These are phyloP conservation scores for Aspergillus vadensis DNA, from an alignment of 2,329 filamentous ascomycete species.

Conservation along the genomic window DNA sequence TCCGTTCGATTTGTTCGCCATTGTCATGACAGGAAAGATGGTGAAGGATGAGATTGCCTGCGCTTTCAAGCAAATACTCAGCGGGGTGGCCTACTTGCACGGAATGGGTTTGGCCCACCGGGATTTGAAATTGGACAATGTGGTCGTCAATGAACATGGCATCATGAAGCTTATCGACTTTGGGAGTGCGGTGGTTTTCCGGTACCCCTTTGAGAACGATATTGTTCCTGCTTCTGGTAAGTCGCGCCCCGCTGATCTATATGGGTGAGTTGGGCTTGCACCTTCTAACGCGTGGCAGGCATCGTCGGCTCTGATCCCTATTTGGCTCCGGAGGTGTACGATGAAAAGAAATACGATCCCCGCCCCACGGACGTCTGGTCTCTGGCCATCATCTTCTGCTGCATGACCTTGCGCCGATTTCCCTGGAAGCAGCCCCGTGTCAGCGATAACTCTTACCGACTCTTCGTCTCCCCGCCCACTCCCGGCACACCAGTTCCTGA, in stretches of 20 bases:
- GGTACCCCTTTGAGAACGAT: conserved; percentile 93
- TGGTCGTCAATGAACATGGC: conserved; percentile 91
- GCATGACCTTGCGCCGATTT: conserved; percentile 93
- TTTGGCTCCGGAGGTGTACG: conserved; percentile 93
- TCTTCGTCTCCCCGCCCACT: conserved; percentile 85
- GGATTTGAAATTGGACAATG: conserved; percentile 95
- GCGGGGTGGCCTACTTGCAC: conserved; percentile 91
- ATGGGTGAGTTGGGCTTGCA: neutral
- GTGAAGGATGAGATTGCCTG: conserved; percentile 85
- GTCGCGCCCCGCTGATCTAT: conserved; percentile 33
- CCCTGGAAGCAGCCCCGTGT: conserved; percentile 94
- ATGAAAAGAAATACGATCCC: conserved; percentile 89
- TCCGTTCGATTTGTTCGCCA: conserved; percentile 92
- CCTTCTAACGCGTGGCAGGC: conserved; percentile 48
- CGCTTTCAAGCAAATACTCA: conserved; percentile 90
- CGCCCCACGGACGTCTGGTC: conserved; percentile 97
- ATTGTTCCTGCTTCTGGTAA: conserved; percentile 78
- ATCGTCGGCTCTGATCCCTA: conserved; percentile 92
- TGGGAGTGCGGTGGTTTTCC: conserved; percentile 93
- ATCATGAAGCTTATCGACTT: conserved; percentile 99
- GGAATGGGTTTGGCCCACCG: conserved; percentile 93
- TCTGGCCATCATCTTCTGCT: conserved; percentile 96
- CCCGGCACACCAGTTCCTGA: conserved; percentile 60
- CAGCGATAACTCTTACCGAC: conserved; percentile 90
- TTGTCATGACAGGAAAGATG: conserved; percentile 99